Base-by-base conservation (phyloP, 331 rosid genomes). In the Malus hybrid region DNA sequence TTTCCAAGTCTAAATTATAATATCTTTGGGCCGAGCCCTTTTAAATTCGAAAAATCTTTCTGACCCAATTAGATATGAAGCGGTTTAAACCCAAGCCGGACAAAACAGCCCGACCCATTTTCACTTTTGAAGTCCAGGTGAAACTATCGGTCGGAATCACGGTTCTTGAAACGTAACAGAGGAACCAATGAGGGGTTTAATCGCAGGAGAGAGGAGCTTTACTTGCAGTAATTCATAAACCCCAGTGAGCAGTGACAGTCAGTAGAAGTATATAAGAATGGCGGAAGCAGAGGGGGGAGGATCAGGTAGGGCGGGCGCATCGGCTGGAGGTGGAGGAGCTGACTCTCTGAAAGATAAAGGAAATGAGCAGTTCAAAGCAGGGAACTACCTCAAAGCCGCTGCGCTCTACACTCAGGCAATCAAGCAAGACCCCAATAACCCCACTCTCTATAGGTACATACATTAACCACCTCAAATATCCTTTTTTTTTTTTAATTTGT, bases 331-430 rank as follows among this genome's bases (percentile, higher is more conserved):
- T 59, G 69, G 73, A 11, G 69, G 73, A 8, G 81, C 46, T n/a
- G 79, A 76, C 79, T 87, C 96, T 72, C 80, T 95, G 86, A 95
- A 95, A 78, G 99, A 92, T 75, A 87, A 90, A 78, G 99, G 99
- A 22, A 95, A 95, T 78, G 92, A 90, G 70, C 90, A 82, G 78
- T 95, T 89, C 90, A 95, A 92, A 83, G 87, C 93, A 15, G 97
- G 99, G 61, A 95, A 90, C 73, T 90, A 78, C 74, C 97, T 92
- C 74, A 95, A 90, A 86, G 99, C 97, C 72, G 97, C 99, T 55
- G 99, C 97, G 39, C 81, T 89, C 55, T 95, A 95, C 87, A 95
- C 99, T 32, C 99, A 92, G 80, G 99, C 99, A 66, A 95, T 92
- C 83, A 95, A 95, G 85, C 83, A 83, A 68, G 99, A 95, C 86